A percentile compares a stretch with the other conserved stretches of the same genome.
phyloP scores from a whole-genome alignment of 116 monocot genomes.

The Iris pallida region DNA sequence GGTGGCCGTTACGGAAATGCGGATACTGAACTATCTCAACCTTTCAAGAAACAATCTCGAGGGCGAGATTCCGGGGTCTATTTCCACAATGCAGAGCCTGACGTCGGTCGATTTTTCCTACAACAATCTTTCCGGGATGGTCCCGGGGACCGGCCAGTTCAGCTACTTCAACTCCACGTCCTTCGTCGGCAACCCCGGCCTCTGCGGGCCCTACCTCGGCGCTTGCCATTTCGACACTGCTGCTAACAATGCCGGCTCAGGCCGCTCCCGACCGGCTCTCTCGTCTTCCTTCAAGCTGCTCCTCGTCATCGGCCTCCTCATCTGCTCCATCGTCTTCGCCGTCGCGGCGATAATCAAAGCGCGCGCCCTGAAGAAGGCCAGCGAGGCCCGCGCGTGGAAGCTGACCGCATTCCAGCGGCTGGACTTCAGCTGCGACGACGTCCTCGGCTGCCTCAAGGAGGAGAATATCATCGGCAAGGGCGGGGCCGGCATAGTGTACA shows the following conservation, averaged over 20 bases:
- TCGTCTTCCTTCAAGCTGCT: slow-evolving; percentile 53
- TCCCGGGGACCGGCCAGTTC: slow-evolving; percentile 81
- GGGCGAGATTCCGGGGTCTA: slow-evolving; percentile 46
- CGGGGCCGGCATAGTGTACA: slow-evolving; percentile 72
- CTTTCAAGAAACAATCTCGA: slow-evolving; percentile 63
- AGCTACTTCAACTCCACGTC: slow-evolving; percentile 90
- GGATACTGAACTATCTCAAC: slow-evolving; percentile 85
- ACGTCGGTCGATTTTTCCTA: slow-evolving; percentile 84
- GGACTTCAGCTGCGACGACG: slow-evolving; percentile 64
- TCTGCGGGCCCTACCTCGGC: slow-evolving; percentile 65
- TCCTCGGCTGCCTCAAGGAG: slow-evolving; percentile 62
- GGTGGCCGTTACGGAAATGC: slow-evolving; percentile 45
- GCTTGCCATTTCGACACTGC: slow-evolving; percentile 21
- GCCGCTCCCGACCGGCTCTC: slow-evolving; percentile 11
- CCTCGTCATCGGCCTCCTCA: slow-evolving; percentile 47
- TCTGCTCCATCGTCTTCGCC: slow-evolving; percentile 57
- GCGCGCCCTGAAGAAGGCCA: slow-evolving; percentile 46
- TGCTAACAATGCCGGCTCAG: neutral
- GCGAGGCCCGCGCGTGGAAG: slow-evolving; percentile 52
- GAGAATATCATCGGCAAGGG: slow-evolving; percentile 87
- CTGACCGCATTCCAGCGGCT: slow-evolving; percentile 83
- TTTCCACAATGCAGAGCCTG: slow-evolving; percentile 75
- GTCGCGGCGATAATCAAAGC: slow-evolving; percentile 59
- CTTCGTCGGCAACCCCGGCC: slow-evolving; percentile 68
- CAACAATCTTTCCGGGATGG: slow-evolving; percentile 78